Evolutionary conservation across 2,329 filamentous ascomycete genomes (phyloP).

Genomic region (Aureobasidium leucospermi): DNA sequence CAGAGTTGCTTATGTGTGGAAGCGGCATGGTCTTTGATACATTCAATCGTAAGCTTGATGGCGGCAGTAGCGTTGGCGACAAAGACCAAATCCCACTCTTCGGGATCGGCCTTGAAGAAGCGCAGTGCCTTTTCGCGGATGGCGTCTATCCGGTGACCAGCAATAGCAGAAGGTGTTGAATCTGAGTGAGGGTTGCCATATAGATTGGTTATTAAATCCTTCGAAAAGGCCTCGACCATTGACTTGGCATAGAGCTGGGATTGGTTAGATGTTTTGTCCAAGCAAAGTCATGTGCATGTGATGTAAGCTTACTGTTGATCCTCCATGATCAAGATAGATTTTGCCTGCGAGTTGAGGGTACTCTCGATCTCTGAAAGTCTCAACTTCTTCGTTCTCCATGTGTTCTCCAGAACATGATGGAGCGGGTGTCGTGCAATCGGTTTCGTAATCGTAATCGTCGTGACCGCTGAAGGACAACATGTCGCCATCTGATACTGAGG

Average conservation of each 20-base stretch:
- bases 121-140: constrained; percentile 61
- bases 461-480: constrained; percentile 26
- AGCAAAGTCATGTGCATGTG: not conserved
- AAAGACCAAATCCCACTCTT: constrained; percentile 81
- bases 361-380: constrained; percentile 32
- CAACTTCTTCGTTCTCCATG: constrained; percentile 30
- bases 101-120: constrained; percentile 75
- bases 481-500: constrained; percentile 25
- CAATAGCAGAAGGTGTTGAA: constrained; percentile 70
- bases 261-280: not conserved
- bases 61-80: constrained; percentile 87
- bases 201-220: constrained; percentile 69
- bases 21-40: constrained; percentile 57
- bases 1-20: constrained; percentile 52
- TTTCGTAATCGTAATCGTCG: constrained; percentile 27
- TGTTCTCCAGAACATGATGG: constrained; percentile 27
- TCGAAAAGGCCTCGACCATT: constrained; percentile 68
- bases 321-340: constrained; percentile 84
- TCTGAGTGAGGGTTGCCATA: constrained; percentile 91
- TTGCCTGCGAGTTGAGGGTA: constrained; percentile 35
- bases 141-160: constrained; percentile 68
- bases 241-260: constrained; percentile 60
- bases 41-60: constrained; percentile 78
- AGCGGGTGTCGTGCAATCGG: constrained; percentile 29
- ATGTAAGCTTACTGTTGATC: constrained; percentile 54